A percentile compares a stretch with the other conserved stretches of the same genome.
Conservation (phyloP, 345 rosid genomes). For the Moringa oleifera region DNA sequence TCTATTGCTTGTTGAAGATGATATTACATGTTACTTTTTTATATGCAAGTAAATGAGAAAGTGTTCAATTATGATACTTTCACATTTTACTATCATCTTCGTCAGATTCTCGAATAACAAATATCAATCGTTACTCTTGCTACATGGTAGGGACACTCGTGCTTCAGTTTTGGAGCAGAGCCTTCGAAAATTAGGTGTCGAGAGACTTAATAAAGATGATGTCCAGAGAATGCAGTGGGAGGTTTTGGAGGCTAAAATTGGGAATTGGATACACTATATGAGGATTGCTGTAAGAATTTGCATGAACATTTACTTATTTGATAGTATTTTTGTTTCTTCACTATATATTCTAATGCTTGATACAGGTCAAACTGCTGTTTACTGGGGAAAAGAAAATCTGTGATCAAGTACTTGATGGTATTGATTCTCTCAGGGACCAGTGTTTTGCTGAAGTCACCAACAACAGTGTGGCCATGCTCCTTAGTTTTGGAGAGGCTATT, state of each 20-base stretch:
- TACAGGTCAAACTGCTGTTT: conserved; percentile 85
- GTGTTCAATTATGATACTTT: neutral
- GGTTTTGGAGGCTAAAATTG: conserved; percentile 93
- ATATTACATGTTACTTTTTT: neutral
- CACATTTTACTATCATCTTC: neutral
- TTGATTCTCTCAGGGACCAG: conserved; percentile 72
- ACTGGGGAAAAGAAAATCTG: conserved; percentile 88
- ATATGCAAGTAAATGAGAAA: neutral
- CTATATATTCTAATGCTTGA: conserved; percentile 16
- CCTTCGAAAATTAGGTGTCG: conserved; percentile 84
- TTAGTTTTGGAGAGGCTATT: conserved; percentile 94
- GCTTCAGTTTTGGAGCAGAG: conserved; percentile 87
- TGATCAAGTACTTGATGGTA: conserved; percentile 73
- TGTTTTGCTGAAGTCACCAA: conserved; percentile 85
- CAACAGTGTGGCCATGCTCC: conserved; percentile 69
- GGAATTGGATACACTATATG: conserved; percentile 97
- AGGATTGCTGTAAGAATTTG: conserved; percentile 67
- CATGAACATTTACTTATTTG: conserved; percentile 2
- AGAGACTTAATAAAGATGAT: conserved; percentile 91
- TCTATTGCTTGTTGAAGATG: no score
- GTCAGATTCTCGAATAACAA: conserved; percentile 1
- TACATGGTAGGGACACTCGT: conserved; percentile 63
- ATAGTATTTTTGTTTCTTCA: conserved; percentile 7
- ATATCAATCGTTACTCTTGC: conserved; percentile 7
- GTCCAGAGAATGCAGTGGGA: conserved; percentile 99